Evolutionary conservation across 2,329 filamentous ascomycete genomes (phyloP).

Genomic region (Hymenoscyphus salicellus): DNA sequence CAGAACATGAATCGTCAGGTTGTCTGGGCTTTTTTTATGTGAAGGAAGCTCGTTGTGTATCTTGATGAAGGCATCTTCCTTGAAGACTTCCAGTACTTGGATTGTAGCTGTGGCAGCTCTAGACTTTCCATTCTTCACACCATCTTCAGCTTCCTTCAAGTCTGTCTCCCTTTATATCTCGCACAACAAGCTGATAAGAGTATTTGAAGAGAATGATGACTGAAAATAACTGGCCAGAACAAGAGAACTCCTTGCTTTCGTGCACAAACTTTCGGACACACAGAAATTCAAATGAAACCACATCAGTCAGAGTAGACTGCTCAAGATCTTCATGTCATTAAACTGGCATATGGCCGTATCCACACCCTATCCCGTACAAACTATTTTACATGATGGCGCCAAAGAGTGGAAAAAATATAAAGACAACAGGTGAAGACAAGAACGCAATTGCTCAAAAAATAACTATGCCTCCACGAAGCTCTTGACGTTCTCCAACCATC

Average conservation of each 20-base stretch:
- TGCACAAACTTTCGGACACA: not conserved
- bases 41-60: not conserved
- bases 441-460: conserved; percentile 7
- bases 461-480: conserved; percentile 70
- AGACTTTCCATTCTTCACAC: not conserved
- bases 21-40: not conserved
- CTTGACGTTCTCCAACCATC: conserved; percentile 87
- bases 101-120: not conserved
- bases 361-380: conserved; percentile 11
- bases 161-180: too few species aligned
- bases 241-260: not conserved
- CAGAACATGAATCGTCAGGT: not conserved
- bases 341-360: not conserved
- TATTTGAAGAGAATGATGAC: not conserved
- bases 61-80: not conserved
- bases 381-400: conserved; percentile 21
- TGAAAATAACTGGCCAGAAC: not conserved
- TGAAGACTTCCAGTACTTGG: not conserved
- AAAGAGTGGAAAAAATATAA: conserved; percentile 30
- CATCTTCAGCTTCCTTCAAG: too few species aligned
- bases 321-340: conserved; percentile 7
- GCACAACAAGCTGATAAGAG: too few species aligned
- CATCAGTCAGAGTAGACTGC: not conserved
- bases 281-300: not conserved
- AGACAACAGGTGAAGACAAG: conserved; percentile 29